Conservation (phyloP, 164 flowering plant genomes). For the Macadamia integrifolia region DNA sequence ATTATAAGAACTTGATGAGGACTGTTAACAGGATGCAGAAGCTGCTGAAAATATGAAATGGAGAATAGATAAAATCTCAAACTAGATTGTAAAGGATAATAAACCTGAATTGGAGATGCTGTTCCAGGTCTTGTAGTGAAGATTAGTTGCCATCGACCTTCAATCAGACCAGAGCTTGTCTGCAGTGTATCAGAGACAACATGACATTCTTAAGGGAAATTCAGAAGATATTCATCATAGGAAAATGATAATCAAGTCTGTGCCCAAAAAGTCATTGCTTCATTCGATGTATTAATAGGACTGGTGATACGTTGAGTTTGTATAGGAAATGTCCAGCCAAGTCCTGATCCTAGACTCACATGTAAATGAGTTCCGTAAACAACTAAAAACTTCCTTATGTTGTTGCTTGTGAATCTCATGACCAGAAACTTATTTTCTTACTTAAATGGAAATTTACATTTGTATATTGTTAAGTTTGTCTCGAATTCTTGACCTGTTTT, state of each 20-base stretch:
- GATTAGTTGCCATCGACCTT: constrained; percentile 88
- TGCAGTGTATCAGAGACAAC: constrained; percentile 21
- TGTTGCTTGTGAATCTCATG: too few relatives aligned
- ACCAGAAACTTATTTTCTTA: too few relatives aligned
- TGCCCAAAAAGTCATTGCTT: background rate
- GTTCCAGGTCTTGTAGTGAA: constrained; percentile 96
- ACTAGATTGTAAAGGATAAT: background rate
- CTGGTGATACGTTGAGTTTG: background rate
- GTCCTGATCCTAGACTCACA: background rate
- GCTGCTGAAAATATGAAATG: background rate
- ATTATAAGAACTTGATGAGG: background rate
- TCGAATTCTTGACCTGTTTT: too few relatives aligned
- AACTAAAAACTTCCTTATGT: too few relatives aligned
- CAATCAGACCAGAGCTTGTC: constrained; percentile 81
- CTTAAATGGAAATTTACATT: too few relatives aligned
- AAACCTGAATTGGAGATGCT: constrained; percentile 92
- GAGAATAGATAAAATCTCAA: background rate
- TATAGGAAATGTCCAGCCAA: background rate
- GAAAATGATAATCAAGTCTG: background rate
- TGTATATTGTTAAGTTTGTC: too few relatives aligned
- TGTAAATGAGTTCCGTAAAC: background rate
- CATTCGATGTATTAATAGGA: background rate
- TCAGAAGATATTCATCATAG: background rate
- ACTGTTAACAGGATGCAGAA: background rate
- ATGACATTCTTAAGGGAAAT: background rate